phyloP scores from a whole-genome alignment of 768 basidiomycete genomes.

The Podaxis sp. region DNA sequence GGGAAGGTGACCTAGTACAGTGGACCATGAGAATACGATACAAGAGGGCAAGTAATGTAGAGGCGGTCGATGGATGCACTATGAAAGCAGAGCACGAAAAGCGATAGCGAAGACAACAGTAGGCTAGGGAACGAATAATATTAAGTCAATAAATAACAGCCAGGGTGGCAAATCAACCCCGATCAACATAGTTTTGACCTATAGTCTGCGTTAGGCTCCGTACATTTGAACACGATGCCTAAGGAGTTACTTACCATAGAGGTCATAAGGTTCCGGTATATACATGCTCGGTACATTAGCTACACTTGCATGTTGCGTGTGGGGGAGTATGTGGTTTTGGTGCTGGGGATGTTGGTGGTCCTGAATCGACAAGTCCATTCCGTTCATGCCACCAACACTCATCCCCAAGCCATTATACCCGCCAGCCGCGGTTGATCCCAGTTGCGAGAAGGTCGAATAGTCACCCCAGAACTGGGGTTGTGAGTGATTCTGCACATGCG shows the following conservation, averaged over 20 bases:
- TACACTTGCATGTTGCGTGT: neutral
- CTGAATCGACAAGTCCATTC: constrained; percentile 16
- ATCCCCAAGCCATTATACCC: constrained; percentile 3
- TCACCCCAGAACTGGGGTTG: constrained; percentile 59
- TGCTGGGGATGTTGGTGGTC: constrained; percentile 19
- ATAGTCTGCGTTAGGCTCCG: neutral
- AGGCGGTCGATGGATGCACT: neutral
- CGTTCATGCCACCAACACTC: constrained; percentile 22
- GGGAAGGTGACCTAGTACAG: neutral
- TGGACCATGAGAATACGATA: neutral
- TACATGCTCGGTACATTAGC: constrained; percentile 18
- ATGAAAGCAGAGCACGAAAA: neutral
- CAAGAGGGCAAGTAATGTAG: neutral
- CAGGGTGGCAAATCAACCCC: neutral
- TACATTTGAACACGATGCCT: neutral
- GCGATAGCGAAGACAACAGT: neutral
- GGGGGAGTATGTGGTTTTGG: neutral
- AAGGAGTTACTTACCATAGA: constrained; percentile 22
- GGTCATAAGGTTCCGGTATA: constrained; percentile 24
- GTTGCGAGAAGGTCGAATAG: constrained; percentile 49
- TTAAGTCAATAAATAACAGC: constrained; percentile 1
- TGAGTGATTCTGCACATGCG: constrained; percentile 23
- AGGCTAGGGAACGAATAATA: neutral
- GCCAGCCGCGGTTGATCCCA: constrained; percentile 37
- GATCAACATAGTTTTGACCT: constrained; percentile 2